phyloP scores from a whole-genome alignment of 2,329 filamentous ascomycete species.

The Metarhizium album region DNA sequence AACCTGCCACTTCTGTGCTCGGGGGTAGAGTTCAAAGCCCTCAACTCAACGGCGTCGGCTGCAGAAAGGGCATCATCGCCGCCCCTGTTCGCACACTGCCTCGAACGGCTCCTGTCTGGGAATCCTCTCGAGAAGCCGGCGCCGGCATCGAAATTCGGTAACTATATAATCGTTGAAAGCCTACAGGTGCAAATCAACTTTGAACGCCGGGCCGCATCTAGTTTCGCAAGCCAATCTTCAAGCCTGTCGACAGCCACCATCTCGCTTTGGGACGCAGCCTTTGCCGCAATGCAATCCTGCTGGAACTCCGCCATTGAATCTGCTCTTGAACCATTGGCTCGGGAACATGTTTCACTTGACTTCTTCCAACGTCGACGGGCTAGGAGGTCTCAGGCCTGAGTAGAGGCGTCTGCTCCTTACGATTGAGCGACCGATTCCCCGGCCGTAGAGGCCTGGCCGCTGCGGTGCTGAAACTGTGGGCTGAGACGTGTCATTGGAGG shows the following conservation, averaged over 20 bases:
- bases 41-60: conserved; percentile 29
- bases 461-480: conserved; percentile 19
- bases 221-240: neutral
- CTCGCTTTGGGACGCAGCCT: conserved; percentile 17
- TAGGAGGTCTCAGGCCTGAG: conserved; percentile 7
- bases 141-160: conserved; percentile 36
- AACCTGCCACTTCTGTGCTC: conserved; percentile 43
- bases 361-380: conserved; percentile 1
- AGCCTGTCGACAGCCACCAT: conserved; percentile 4
- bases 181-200: conserved; percentile 44
- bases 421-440: conserved; percentile 13
- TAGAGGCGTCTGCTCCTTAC: conserved; percentile 14
- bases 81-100: conserved; percentile 13
- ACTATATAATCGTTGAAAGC: conserved; percentile 42
- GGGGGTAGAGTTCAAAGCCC: conserved; percentile 43
- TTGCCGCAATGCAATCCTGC: conserved; percentile 38
- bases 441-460: conserved; percentile 12
- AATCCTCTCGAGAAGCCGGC: conserved; percentile 4
- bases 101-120: conserved; percentile 19
- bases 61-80: conserved; percentile 9
- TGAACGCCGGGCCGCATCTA: conserved; percentile 20
- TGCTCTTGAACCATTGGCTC: conserved; percentile 34
- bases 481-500: conserved; percentile 14
- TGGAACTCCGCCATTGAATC: conserved; percentile 43
- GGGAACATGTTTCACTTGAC: conserved; percentile 10